Conservation (phyloP, 345 rosid species). For the Reutealis trisperma region DNA sequence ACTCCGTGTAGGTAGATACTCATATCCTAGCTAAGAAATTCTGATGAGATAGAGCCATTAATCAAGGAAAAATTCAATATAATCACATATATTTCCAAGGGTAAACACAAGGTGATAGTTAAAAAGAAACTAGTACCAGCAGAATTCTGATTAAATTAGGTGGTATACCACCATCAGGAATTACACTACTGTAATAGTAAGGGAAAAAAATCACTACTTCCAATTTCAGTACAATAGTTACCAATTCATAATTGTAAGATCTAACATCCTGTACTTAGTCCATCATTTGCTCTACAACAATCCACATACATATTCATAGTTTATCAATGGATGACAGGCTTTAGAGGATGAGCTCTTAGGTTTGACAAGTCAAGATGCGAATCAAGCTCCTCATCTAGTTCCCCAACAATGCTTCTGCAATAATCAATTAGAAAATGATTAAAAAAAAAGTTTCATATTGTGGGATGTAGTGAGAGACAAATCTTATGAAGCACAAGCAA, state of each 20-base stretch:
- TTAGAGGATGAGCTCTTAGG: conserved; percentile 93
- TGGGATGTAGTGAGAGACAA: neutral
- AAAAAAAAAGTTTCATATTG: neutral
- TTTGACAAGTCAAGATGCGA: conserved; percentile 70
- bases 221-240: neutral
- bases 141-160: too few relatives aligned
- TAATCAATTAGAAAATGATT: neutral
- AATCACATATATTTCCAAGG: too few relatives aligned
- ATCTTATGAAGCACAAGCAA: neutral
- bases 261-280: neutral
- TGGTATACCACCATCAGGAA: too few relatives aligned
- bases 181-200: too few relatives aligned
- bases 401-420: conserved; percentile 87
- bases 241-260: neutral
- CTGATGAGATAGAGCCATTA: too few relatives aligned
- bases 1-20: too few relatives aligned
- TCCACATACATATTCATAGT: neutral
- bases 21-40: too few relatives aligned
- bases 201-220: neutral
- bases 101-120: too few relatives aligned
- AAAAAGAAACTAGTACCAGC: too few relatives aligned
- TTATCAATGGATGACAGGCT: conserved; percentile 81
- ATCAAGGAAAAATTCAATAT: too few relatives aligned
- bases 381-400: conserved; percentile 88
- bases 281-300: neutral